A percentile compares a stretch with the other conserved stretches of the same genome.
Conservation (phyloP, 2,329 filamentous ascomycete genomes). For the Ophiostoma ips region DNA sequence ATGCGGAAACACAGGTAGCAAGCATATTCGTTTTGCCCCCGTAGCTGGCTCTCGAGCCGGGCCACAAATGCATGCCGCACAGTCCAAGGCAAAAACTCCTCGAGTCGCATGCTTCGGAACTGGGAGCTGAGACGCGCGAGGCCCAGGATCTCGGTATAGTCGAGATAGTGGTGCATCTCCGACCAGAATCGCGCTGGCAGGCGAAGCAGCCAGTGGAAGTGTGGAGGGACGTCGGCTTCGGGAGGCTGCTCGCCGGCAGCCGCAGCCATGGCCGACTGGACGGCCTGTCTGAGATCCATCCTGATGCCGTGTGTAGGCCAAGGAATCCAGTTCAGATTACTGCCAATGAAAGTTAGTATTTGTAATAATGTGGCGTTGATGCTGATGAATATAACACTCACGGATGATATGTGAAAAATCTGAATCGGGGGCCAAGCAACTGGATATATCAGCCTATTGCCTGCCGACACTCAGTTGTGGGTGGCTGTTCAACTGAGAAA, state of each 20-base stretch:
- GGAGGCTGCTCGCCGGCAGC: conserved; percentile 1
- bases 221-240: not conserved
- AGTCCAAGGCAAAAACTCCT: conserved; percentile 10
- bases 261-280: conserved; percentile 2
- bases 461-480: too few species aligned
- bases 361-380: too few species aligned
- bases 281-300: not conserved
- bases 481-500: too few species aligned
- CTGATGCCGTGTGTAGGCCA: not conserved
- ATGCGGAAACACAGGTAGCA: conserved; percentile 16
- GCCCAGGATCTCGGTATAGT: conserved; percentile 11
- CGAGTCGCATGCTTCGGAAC: conserved; percentile 7
- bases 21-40: not conserved
- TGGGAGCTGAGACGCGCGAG: conserved; percentile 8
- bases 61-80: conserved; percentile 7
- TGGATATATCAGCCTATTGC: too few species aligned
- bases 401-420: too few species aligned
- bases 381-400: too few species aligned
- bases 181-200: conserved; percentile 13
- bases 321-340: too few species aligned
- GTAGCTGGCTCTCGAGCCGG: not conserved
- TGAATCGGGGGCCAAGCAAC: too few species aligned
- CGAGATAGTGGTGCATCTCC: conserved; percentile 11
- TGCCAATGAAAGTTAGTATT: too few species aligned
- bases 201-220: conserved; percentile 11